A percentile compares a stretch with the other conserved stretches of the same genome.
phyloP scores from a whole-genome alignment of 129 eudicot species.

The Cynara cardunculus region DNA sequence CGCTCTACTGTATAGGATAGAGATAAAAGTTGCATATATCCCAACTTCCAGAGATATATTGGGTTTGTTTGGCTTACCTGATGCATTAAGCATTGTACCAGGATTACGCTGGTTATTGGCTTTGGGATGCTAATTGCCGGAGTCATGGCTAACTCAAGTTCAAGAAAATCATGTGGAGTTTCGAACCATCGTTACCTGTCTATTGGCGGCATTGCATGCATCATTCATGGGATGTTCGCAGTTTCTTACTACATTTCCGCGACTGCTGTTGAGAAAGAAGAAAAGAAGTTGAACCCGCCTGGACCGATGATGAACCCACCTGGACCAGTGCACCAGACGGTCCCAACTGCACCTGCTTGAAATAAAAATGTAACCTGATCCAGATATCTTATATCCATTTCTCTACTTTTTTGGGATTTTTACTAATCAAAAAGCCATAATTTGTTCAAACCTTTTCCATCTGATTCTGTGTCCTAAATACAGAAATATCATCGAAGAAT shows the following conservation, averaged over 20 bases:
- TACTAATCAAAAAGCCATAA: not conserved
- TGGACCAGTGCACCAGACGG: conserved; percentile 24
- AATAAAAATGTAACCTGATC: conserved; percentile 2
- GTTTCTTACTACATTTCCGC: conserved; percentile 83
- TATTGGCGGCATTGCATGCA: conserved; percentile 83
- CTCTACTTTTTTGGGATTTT: conserved; percentile 8
- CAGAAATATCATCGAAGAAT: not conserved
- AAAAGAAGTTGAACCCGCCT: conserved; percentile 29
- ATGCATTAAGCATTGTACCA: conserved; percentile 28
- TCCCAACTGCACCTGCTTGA: conserved; percentile 31
- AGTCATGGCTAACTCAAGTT: conserved; percentile 55
- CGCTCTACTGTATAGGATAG: not conserved
- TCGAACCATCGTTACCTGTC: conserved; percentile 58
- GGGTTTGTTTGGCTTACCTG: not conserved
- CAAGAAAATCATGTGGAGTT: conserved; percentile 70
- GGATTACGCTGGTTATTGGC: conserved; percentile 69
- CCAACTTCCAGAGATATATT: too few relatives aligned
- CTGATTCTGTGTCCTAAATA: not conserved
- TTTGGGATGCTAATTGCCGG: conserved; percentile 71
- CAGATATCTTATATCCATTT: not conserved
- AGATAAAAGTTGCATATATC: too few relatives aligned
- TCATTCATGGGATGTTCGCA: conserved; percentile 76
- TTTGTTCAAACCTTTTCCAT: conserved; percentile 9
- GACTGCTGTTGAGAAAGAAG: conserved; percentile 52
- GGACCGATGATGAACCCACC: conserved; percentile 26